Evolutionary conservation across 2,329 filamentous ascomycete species (phyloP), one percentile per base, ranked within the genome.

Genomic region (Annulohypoxylon truncatum): DNA sequence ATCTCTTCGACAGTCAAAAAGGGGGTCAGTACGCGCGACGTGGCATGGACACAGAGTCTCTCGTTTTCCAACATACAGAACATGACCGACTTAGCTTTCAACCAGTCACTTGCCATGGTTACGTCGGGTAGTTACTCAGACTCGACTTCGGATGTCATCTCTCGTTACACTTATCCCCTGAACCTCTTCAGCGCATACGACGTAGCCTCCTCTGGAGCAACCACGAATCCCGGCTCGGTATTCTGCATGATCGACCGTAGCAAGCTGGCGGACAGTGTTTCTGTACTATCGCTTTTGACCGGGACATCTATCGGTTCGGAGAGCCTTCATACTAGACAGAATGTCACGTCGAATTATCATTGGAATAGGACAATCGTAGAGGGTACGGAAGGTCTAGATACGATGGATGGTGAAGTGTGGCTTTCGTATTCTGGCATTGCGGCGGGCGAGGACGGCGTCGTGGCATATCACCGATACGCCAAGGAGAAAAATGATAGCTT

Each of bases 301-400:
- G 73, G 73, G 12, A 67, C 51, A n/a, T 70, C 64, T 12, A 20
- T 66, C 3, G 72, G 73, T 2, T 38, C 42, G 1, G 67, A 67
- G 57, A 72, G 28, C 46, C 48, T 75, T 12, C 58, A 53, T 1
- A 76, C 74, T 2, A 71, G 75, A 47, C 75, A 77, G 66, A 75
- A 73, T 29, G 74, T 74, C 18, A 74, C 73, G n/a, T 76, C 75
- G 10, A 68, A 67, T 38, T 77, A 77, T 57, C 73, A 73, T 55
- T 77, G 75, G 75, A 77, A 77, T 35, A 64, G 71, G 12, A 76
- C 75, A 7, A 76, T 77, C 42, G 74, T 76, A 10, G 72, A 74
- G 50, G 75, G 75, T 3, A 75, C 72, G n/a, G 61, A 65, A 22
- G 68, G 66, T 26, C 20, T 72, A 0, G 75, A 76, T 40, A 73